Percentiles rank a stretch among this genome's conserved stretches.
These are phyloP conservation scores for Carex sylvatica DNA, from an alignment of 202 grass and related monocot genomes.

Conservation along the genomic window DNA sequence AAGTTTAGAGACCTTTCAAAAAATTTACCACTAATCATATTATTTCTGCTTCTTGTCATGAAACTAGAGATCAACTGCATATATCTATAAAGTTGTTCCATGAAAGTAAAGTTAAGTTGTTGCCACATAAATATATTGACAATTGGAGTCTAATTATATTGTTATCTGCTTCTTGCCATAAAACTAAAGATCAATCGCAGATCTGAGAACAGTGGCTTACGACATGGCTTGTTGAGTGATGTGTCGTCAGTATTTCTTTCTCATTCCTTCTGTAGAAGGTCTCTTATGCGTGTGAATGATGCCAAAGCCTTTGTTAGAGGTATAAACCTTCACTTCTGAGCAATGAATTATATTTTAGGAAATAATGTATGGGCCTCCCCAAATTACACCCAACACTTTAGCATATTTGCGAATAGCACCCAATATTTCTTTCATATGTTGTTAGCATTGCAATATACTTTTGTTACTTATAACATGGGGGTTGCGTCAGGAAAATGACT, in stretches of 20 bases:
- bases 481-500: not conserved
- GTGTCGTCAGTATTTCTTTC: slow-evolving; percentile 73
- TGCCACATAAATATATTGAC: not conserved
- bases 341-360: not conserved
- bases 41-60: too few relatives aligned
- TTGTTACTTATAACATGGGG: not conserved
- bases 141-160: slow-evolving; percentile 8
- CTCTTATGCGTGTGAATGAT: slow-evolving; percentile 57
- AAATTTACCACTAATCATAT: too few relatives aligned
- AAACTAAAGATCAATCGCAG: slow-evolving; percentile 48
- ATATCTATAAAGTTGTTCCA: not conserved
- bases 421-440: not conserved
- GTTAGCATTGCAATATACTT: not conserved
- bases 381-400: not conserved
- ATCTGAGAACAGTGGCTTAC: slow-evolving; percentile 52
- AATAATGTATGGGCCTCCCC: not conserved
- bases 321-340: slow-evolving; percentile 4
- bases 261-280: slow-evolving; percentile 60
- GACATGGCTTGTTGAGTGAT: slow-evolving; percentile 54
- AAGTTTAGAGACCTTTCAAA: too few relatives aligned
- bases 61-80: too few relatives aligned
- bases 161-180: not conserved
- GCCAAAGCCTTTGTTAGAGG: slow-evolving; percentile 70
- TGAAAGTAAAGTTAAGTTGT: not conserved
- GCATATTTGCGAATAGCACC: not conserved